Percentiles rank a stretch among this genome's conserved stretches.
Conservation (phyloP, 179 eudicot genomes). For the Nepenthes alata region DNA sequence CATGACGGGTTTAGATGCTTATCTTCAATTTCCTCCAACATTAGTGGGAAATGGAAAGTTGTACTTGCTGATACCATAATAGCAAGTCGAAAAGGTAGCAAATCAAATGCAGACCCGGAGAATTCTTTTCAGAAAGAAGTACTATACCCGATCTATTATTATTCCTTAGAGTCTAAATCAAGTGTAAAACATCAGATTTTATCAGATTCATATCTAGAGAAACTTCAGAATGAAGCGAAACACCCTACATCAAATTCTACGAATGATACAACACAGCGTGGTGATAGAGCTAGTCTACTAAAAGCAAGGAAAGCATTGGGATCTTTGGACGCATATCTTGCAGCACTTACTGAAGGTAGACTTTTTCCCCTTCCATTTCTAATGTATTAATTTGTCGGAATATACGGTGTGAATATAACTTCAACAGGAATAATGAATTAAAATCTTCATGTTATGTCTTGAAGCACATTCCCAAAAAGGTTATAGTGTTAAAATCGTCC, state of each 20-base stretch:
- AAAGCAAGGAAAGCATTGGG: slow-evolving; percentile 24
- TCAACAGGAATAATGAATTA: not conserved
- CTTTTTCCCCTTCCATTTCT: not conserved
- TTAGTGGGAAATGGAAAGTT: slow-evolving; percentile 4
- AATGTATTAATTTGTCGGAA: not conserved
- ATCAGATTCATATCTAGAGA: slow-evolving; percentile 35
- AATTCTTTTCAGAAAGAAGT: slow-evolving; percentile 9
- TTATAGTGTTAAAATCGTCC: no score
- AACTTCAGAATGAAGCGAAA: slow-evolving; percentile 21
- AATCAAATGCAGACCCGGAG: not conserved
- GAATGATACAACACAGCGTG: slow-evolving; percentile 8
- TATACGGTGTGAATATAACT: not conserved
- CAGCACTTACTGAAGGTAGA: slow-evolving; percentile 28
- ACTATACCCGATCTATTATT: slow-evolving; percentile 4
- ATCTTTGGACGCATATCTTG: slow-evolving; percentile 31
- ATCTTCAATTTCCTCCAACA: slow-evolving; percentile 10
- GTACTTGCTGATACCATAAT: not conserved
- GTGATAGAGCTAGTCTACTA: slow-evolving; percentile 12
- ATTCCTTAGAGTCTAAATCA: slow-evolving; percentile 19
- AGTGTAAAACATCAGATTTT: slow-evolving; percentile 34
- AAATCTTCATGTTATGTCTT: no score
- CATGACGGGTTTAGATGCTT: slow-evolving; percentile 12
- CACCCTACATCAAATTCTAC: slow-evolving; percentile 12
- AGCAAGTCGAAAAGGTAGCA: slow-evolving; percentile 1
- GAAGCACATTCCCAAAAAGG: no score